Base-by-base conservation (phyloP, 2,329 filamentous ascomycete genomes). In the Emergomyces africanus region DNA sequence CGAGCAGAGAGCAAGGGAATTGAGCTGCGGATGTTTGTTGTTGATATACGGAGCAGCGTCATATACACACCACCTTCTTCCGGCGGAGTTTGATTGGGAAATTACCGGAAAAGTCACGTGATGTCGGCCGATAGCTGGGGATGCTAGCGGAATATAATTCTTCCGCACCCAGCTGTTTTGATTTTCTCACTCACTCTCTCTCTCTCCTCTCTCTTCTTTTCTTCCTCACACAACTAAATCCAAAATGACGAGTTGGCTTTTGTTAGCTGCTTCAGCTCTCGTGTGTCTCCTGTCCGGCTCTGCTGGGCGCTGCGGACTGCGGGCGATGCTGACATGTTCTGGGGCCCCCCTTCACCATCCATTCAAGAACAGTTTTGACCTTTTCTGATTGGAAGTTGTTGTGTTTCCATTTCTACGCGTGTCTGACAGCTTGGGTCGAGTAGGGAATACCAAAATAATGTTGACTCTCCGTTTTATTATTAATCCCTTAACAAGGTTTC, bases 171-270 rank as follows among this genome's bases (percentile, higher is more conserved):
- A 5, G 2, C 2, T 3, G 5, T 9, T 25, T 9, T 9, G 15
- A 12, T 1, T 56, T 42, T 18, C 1, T 25, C 15, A 28, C 35
- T 61, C 60, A 54, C 54, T 58, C 54, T 48, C 58, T 62, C 62
- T 57, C 63, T 63, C n/a, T n/a, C n/a, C n/a, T n/a, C n/a, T n/a
- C 61, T 61, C 77, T 75, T 75, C 72, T 76, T 80, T 77, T 75
- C 75, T 72, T 76, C 81, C 79, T 71, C 74, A 83, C 74, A 81
- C 84, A 89, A 89, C 86, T 89, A 89, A 50, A 83, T 82, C 85
- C 86, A 84, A 83, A 72, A 79, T 86, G 86, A 90, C 81, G 87
- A 88, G 84, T 78, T 78, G 80, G 82, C 81, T 80, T 79, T n/a
- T 70, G 75, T 73, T 71, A 73, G 70, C 78, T 80, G 75, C 71